phyloP scores from a whole-genome alignment of 2,329 filamentous ascomycete species.

The Fusarium dimerum region DNA sequence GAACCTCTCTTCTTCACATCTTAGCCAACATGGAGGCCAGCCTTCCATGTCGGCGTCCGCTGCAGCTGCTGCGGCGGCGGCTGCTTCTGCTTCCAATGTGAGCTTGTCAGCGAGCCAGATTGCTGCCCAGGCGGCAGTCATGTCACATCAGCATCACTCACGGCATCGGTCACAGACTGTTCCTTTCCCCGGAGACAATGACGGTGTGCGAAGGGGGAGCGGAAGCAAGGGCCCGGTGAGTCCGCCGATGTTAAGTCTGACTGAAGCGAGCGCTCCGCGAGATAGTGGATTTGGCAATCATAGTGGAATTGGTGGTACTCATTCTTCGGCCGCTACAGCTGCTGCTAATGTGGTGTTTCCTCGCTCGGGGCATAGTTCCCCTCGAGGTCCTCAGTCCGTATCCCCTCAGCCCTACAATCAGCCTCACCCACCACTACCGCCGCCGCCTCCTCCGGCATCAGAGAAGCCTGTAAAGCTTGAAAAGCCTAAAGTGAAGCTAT shows the following conservation, averaged over 20 bases:
- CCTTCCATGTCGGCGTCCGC: slow-evolving; percentile 16
- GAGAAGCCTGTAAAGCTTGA: slow-evolving; percentile 65
- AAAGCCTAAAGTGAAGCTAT: slow-evolving; percentile 79
- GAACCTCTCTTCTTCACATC: slow-evolving; percentile 51
- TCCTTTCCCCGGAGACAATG: slow-evolving; percentile 54
- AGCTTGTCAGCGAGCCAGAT: slow-evolving; percentile 71
- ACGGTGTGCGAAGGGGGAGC: slow-evolving; percentile 45
- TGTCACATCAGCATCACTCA: slow-evolving; percentile 57
- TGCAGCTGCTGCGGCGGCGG: slow-evolving; percentile 25
- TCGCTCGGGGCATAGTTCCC: slow-evolving; percentile 58
- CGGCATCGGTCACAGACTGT: slow-evolving; percentile 76
- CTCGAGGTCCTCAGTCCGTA: slow-evolving; percentile 39
- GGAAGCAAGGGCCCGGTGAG: slow-evolving; percentile 54
- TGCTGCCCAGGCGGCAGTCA: slow-evolving; percentile 75
- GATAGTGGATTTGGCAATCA: slow-evolving; percentile 54
- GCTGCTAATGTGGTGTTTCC: slow-evolving; percentile 75
- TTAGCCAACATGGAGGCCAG: slow-evolving; percentile 37
- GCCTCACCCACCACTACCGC: slow-evolving; percentile 41
- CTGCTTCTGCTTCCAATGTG: slow-evolving; percentile 42
- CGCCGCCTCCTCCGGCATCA: slow-evolving; percentile 40
- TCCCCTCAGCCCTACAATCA: slow-evolving; percentile 39
- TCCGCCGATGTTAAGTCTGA: slow-evolving; percentile 64
- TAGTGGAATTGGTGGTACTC: slow-evolving; percentile 49
- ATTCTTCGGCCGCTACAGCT: slow-evolving; percentile 66
- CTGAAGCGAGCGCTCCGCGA: slow-evolving; percentile 63